Conservation (phyloP, 1,284 basidiomycete genomes). For the Sporisorium graminicola region DNA sequence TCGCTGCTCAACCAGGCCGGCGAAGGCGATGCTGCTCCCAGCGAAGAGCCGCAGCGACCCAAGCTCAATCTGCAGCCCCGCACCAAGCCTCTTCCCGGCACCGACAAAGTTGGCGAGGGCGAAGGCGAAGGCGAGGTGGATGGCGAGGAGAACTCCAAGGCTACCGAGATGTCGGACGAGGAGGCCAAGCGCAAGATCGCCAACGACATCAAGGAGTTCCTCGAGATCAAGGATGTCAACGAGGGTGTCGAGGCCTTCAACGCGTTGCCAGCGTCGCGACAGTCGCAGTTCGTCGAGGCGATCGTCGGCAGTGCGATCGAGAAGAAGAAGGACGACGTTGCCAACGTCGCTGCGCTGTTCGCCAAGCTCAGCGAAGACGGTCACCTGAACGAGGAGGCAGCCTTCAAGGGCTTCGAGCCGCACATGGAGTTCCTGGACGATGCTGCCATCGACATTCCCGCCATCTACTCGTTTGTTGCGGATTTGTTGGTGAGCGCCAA, state of each 20-base stretch:
- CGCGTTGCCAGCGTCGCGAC: slow-evolving; percentile 76
- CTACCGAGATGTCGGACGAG: slow-evolving; percentile 76
- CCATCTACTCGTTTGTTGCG: slow-evolving; percentile 82
- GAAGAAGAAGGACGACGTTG: slow-evolving; percentile 85
- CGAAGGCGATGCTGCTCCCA: slow-evolving; percentile 41
- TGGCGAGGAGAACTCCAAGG: slow-evolving; percentile 70
- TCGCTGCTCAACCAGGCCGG: slow-evolving; percentile 60
- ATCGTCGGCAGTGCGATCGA: slow-evolving; percentile 80
- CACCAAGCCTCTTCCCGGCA: slow-evolving; percentile 73
- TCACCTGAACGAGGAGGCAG: slow-evolving; percentile 71
- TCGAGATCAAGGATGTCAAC: slow-evolving; percentile 77
- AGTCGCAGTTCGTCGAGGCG: slow-evolving; percentile 79
- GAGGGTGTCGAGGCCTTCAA: slow-evolving; percentile 81
- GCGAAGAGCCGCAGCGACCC: slow-evolving; percentile 77
- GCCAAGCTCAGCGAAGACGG: slow-evolving; percentile 50
- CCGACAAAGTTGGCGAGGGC: slow-evolving; percentile 58
- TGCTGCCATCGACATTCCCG: slow-evolving; percentile 87
- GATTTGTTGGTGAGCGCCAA: slow-evolving; percentile 62
- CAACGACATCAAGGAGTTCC: slow-evolving; percentile 72
- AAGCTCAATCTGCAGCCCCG: slow-evolving; percentile 79
- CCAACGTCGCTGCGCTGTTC: slow-evolving; percentile 70
- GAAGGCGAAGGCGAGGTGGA: slow-evolving; percentile 69
- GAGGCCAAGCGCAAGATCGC: slow-evolving; percentile 82
- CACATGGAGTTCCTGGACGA: slow-evolving; percentile 85
- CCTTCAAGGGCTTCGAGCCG: slow-evolving; percentile 77